Conservation (phyloP, 2,329 filamentous ascomycete species). For the Zymoseptoria crescenta region DNA sequence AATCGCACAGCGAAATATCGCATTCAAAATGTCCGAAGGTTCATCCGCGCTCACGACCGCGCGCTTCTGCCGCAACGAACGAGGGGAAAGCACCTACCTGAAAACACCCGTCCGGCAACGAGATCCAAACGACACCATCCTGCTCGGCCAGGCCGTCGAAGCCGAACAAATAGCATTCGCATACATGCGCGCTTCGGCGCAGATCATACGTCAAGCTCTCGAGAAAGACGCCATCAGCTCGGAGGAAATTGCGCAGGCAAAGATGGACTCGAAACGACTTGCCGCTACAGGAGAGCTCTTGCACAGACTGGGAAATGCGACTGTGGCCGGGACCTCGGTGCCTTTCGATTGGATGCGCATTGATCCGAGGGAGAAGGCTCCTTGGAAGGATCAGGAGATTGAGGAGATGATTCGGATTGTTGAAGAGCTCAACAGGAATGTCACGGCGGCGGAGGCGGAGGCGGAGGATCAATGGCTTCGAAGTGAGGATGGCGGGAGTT, state of each 20-base stretch:
- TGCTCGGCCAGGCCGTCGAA: not conserved
- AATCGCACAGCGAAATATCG: not conserved
- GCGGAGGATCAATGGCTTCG: not conserved
- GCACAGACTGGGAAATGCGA: not conserved
- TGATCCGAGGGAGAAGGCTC: not conserved
- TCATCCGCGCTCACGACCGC: not conserved
- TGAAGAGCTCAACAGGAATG: not conserved
- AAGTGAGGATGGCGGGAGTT: not conserved
- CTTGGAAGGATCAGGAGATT: not conserved
- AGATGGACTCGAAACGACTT: not conserved
- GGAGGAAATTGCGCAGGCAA: not conserved
- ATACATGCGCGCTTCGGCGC: not conserved
- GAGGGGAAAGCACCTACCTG: not conserved
- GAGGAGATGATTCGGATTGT: not conserved
- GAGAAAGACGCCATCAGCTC: not conserved
- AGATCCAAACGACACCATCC: not conserved
- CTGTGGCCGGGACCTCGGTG: not conserved
- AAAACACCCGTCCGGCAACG: not conserved
- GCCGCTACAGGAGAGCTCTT: not conserved
- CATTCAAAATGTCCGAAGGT: not conserved
- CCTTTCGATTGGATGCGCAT: not conserved
- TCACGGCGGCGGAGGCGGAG: not conserved
- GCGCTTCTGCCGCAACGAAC: not conserved
- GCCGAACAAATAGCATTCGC: not conserved
- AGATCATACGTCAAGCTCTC: not conserved